Evolutionary conservation across 2,329 filamentous ascomycete genomes (phyloP).

Genomic region (Colletotrichum viniferum): DNA sequence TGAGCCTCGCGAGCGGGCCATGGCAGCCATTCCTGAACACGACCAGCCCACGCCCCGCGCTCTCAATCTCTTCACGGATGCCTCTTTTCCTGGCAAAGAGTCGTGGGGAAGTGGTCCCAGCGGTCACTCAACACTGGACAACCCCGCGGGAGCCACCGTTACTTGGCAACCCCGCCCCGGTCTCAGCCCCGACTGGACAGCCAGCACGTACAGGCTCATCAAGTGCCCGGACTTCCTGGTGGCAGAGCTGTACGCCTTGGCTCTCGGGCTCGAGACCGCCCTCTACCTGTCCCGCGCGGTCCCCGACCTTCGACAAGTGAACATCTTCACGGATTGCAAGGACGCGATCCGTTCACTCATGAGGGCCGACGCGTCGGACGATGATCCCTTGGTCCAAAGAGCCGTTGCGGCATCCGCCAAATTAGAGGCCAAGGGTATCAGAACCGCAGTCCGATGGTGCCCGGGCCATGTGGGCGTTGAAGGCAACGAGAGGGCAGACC

Average conservation of each 20-base stretch:
- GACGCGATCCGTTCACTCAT: not conserved
- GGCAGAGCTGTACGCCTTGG: not conserved
- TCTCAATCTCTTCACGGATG: slow-evolving; percentile 1
- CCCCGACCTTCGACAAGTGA: not conserved
- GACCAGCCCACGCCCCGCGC: not conserved
- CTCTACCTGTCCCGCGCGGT: not conserved
- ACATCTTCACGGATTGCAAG: slow-evolving; percentile 3
- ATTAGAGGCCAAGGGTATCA: not conserved
- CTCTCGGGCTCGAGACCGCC: not conserved
- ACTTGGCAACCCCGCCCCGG: not conserved
- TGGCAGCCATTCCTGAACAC: not conserved
- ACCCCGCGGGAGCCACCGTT: not conserved
- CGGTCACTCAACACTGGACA: not conserved
- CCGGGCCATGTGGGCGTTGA: slow-evolving; percentile 2
- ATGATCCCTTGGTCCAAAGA: not conserved
- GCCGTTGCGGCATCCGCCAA: not conserved
- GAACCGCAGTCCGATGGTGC: not conserved
- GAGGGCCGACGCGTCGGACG: not conserved
- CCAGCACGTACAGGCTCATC: not conserved
- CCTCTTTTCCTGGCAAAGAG: not conserved
- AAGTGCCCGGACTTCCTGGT: not conserved
- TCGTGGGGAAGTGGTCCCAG: not conserved
- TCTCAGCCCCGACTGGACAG: not conserved
- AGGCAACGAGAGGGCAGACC: not conserved
- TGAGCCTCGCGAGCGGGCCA: not conserved